phyloP scores from a whole-genome alignment of 2,329 filamentous ascomycete species.

The Ophiostoma himal-ulmi region DNA sequence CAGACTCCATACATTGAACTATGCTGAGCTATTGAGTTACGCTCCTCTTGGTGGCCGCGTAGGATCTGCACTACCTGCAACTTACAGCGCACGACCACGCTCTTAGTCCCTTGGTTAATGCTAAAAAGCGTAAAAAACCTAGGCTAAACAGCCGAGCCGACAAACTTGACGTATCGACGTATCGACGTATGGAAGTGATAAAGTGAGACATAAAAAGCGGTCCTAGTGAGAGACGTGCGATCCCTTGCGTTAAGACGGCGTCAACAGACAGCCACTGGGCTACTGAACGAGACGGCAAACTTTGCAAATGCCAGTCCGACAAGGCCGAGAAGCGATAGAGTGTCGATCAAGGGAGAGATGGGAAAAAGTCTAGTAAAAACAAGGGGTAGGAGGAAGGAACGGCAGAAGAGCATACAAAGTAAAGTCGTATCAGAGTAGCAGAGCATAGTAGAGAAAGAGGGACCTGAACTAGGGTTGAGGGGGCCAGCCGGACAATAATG shows the following conservation, averaged over 20 bases:
- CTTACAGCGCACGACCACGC: neutral
- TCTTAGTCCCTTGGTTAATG: neutral
- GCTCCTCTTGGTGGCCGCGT: conserved; percentile 1
- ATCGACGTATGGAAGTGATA: neutral
- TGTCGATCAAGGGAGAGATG: conserved; percentile 6
- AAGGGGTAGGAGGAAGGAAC: neutral
- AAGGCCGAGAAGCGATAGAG: neutral
- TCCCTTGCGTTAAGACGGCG: neutral
- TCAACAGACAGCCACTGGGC: neutral
- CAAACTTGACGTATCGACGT: neutral
- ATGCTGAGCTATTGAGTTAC: neutral
- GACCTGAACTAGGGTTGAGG: neutral
- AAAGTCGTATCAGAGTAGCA: neutral
- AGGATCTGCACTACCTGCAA: conserved; percentile 4
- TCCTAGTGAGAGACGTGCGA: neutral
- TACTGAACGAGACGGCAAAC: neutral
- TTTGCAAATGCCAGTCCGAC: neutral
- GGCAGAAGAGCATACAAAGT: neutral
- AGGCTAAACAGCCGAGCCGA: neutral
- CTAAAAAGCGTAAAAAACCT: neutral
- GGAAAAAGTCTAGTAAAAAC: neutral
- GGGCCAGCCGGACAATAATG: neutral
- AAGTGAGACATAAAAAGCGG: conserved; percentile 7
- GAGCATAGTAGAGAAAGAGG: neutral
- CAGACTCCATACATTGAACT: neutral